Evolutionary conservation across 83 land plant species (phyloP).

Genomic region (Thuja plicata): DNA sequence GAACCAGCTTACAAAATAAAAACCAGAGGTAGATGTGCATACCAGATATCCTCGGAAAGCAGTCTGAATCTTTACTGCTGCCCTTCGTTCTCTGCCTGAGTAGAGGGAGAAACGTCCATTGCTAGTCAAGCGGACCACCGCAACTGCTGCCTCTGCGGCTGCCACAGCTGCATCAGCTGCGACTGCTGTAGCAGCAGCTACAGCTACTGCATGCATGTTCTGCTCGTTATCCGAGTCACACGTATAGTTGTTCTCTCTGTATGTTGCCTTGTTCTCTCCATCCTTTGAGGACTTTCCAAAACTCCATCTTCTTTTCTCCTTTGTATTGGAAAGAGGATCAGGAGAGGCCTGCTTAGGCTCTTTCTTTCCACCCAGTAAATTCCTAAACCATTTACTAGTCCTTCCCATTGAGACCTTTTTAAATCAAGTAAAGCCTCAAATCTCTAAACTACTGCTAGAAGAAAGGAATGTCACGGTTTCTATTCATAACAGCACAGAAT

Average conservation of each 20-base stretch:
- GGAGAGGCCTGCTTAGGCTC: conserved; percentile 5
- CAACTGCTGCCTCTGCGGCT: conserved; percentile 69
- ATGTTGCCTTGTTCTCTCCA: not conserved
- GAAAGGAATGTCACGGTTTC: not conserved
- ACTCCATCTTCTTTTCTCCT: conserved; percentile 49
- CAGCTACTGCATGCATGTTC: conserved; percentile 70
- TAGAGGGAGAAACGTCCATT: conserved; percentile 16
- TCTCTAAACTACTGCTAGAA: not conserved
- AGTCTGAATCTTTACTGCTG: conserved; percentile 72
- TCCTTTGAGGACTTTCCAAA: conserved; percentile 24
- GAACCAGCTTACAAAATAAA: not conserved
- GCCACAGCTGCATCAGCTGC: conserved; percentile 81
- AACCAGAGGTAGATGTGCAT: conserved; percentile 14
- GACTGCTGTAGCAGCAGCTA: conserved; percentile 78
- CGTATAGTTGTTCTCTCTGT: not conserved
- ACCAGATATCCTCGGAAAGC: conserved; percentile 80
- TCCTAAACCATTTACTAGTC: conserved; percentile 13
- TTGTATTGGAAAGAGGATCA: conserved; percentile 8
- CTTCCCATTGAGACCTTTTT: conserved; percentile 9
- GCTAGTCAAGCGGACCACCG: conserved; percentile 32
- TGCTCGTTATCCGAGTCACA: conserved; percentile 31
- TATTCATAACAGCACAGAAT: not conserved
- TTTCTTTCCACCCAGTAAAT: conserved; percentile 15
- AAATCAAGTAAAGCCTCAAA: not conserved
- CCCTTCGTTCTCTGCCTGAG: conserved; percentile 31